Conservation (phyloP, 2,329 filamentous ascomycete genomes). For the Colletotrichum liaoningense region DNA sequence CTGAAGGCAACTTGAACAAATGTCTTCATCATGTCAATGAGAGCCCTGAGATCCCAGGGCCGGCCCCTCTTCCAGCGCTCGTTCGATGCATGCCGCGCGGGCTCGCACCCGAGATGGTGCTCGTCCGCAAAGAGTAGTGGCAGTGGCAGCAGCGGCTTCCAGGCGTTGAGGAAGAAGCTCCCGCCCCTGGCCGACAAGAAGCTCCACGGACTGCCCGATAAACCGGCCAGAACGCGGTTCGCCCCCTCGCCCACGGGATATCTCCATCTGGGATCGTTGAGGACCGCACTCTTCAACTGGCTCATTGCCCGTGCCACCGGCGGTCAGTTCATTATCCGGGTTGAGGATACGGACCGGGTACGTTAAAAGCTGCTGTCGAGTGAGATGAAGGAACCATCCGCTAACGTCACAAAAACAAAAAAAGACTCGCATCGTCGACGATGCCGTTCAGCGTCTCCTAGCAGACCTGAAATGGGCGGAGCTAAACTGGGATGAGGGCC, state of each 20-base stretch:
- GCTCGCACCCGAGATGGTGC: slow-evolving; percentile 22
- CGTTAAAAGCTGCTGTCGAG: slow-evolving; percentile 37
- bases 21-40: slow-evolving; percentile 27
- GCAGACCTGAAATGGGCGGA: slow-evolving; percentile 90
- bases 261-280: slow-evolving; percentile 88
- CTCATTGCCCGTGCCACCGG: slow-evolving; percentile 88
- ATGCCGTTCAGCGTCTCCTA: slow-evolving; percentile 82
- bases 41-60: slow-evolving; percentile 21
- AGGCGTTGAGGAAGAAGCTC: slow-evolving; percentile 36
- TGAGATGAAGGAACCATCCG: neutral
- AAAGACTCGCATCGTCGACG: slow-evolving; percentile 82
- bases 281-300: slow-evolving; percentile 96
- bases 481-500: slow-evolving; percentile 94
- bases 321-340: slow-evolving; percentile 88
- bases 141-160: slow-evolving; percentile 10
- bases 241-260: slow-evolving; percentile 96
- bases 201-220: slow-evolving; percentile 55
- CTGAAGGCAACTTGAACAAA: neutral
- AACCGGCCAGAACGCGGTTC: slow-evolving; percentile 75
- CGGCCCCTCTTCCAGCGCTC: slow-evolving; percentile 6
- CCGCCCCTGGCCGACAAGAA: slow-evolving; percentile 29
- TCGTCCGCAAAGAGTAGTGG: slow-evolving; percentile 24
- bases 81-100: slow-evolving; percentile 4
- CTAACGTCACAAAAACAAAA: neutral
- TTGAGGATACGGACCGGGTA: slow-evolving; percentile 96